A percentile compares a stretch with the other conserved stretches of the same genome.
Evolutionary conservation across 148 eudicot genomes (phyloP).

Genomic region (Linanthus parryae): DNA sequence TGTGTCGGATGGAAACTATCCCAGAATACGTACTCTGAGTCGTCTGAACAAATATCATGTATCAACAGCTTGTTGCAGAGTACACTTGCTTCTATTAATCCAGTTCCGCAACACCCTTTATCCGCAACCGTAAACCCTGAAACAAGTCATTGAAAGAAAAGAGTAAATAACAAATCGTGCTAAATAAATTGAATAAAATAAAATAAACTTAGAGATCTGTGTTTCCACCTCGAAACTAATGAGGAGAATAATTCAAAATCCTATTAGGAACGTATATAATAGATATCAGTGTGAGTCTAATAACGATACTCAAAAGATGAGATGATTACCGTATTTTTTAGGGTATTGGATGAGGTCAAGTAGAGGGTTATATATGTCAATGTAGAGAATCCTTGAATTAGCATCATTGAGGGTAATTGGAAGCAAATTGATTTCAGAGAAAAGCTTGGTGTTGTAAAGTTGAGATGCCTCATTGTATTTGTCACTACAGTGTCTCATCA

Average conservation of each 20-base stretch:
- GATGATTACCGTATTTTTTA: constrained; percentile 32
- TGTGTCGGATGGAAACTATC: constrained; percentile 48
- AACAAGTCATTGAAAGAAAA: no score
- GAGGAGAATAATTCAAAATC: no score
- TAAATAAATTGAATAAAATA: no score
- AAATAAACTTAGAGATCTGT: no score
- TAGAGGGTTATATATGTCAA: constrained; percentile 38
- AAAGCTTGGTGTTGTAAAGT: constrained; percentile 9
- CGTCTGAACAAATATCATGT: constrained; percentile 23
- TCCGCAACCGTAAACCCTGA: constrained; percentile 29
- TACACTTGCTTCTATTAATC: constrained; percentile 24
- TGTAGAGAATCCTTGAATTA: constrained; percentile 27
- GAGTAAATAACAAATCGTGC: no score
- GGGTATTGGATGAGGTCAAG: constrained; percentile 40
- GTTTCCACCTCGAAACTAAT: no score
- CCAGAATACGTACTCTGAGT: constrained; percentile 33
- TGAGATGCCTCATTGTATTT: constrained; percentile 5
- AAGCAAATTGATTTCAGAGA: constrained; percentile 9
- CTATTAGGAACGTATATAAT: no score
- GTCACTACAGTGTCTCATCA: background rate
- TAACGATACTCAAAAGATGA: background rate
- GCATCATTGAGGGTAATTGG: constrained; percentile 9
- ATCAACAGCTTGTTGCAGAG: constrained; percentile 29
- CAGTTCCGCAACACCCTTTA: constrained; percentile 49
- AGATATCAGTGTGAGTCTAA: no score